Conservation (phyloP, 108 stramenopile species). For the Hondaea fermentalgiana region DNA sequence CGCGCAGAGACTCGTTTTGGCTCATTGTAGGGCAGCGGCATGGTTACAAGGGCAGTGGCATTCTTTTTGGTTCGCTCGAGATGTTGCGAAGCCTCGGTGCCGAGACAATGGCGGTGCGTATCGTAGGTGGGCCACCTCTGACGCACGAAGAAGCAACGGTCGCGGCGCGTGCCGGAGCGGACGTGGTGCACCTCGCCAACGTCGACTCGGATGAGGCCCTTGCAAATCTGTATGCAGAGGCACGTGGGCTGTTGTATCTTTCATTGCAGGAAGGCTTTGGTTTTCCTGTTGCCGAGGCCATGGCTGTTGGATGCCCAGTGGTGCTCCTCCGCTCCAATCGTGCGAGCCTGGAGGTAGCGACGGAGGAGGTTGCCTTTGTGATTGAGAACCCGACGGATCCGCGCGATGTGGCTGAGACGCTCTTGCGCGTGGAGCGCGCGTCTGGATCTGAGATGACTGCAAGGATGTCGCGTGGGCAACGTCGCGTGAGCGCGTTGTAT, state of each 20-base stretch:
- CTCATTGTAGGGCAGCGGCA: constrained; percentile 24
- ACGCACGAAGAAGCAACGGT: background rate
- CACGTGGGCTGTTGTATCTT: constrained; percentile 24
- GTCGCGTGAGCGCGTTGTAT: background rate
- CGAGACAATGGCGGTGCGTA: background rate
- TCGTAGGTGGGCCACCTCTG: background rate
- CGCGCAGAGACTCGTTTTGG: background rate
- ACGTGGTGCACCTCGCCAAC: background rate
- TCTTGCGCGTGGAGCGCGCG: no score
- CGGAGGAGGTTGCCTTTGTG: background rate
- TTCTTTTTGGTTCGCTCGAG: background rate
- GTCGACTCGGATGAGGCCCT: background rate
- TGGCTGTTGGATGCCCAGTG: constrained; percentile 20
- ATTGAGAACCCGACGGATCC: background rate
- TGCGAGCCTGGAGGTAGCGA: background rate
- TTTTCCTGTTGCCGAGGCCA: constrained; percentile 31
- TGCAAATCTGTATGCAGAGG: constrained; percentile 20
- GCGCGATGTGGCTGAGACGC: no score
- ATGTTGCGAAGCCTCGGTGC: background rate
- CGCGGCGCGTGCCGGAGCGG: background rate
- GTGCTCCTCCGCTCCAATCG: background rate
- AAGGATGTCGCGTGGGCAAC: background rate
- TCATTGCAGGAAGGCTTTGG: constrained; percentile 35
- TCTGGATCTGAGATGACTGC: no score
- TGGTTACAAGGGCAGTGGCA: constrained; percentile 28